phyloP scores from a whole-genome alignment of 371 early-diverging fungal species.

The Mortierella sp. region DNA sequence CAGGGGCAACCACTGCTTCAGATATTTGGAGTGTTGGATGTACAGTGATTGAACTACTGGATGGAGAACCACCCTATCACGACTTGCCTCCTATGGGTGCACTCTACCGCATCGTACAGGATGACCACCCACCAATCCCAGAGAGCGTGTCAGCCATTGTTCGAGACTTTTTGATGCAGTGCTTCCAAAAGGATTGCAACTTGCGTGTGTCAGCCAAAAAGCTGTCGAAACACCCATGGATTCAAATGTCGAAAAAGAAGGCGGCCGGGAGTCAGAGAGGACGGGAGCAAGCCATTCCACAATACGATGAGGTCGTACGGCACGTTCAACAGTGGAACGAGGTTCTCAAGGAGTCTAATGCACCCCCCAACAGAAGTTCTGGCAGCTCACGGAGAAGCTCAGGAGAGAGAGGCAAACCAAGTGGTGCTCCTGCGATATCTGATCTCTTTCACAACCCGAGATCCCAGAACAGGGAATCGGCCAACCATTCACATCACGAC shows the following conservation, averaged over 20 bases:
- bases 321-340: conserved; percentile 55
- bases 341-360: conserved; percentile 38
- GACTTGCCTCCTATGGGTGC: conserved; percentile 87
- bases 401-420: conserved; percentile 7
- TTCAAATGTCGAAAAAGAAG: conserved; percentile 55
- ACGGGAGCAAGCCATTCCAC: conserved; percentile 43
- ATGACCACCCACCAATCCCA: conserved; percentile 87
- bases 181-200: conserved; percentile 86
- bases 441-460: conserved; percentile 20
- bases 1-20: conserved; percentile 80
- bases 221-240: conserved; percentile 82
- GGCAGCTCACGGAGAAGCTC: conserved; percentile 20
- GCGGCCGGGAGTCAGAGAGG: conserved; percentile 49
- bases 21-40: conserved; percentile 94
- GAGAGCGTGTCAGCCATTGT: conserved; percentile 83
- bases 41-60: conserved; percentile 87
- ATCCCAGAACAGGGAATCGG: conserved; percentile 11
- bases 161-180: conserved; percentile 77
- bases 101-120: conserved; percentile 92
- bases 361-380: conserved; percentile 15
- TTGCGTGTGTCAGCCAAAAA: conserved; percentile 76
- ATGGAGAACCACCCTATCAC: conserved; percentile 90
- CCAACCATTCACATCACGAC: conserved; percentile 9
- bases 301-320: conserved; percentile 45
- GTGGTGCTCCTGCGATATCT: conserved; percentile 14